Base-by-base conservation (phyloP, 371 early-diverging fungal genomes). In the Encephalitozoon romaleae region DNA sequence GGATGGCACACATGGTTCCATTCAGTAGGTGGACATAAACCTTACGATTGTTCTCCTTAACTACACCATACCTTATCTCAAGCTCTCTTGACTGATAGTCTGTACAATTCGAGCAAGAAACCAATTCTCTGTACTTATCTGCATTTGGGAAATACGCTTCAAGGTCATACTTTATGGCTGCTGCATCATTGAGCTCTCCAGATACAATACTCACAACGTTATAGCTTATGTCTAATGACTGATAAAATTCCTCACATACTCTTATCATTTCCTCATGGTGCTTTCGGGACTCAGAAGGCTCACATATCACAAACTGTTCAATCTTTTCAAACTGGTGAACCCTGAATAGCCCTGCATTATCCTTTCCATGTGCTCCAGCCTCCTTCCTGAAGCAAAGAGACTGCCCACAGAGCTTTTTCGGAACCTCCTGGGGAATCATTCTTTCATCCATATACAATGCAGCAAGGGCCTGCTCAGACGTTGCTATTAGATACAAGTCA, bases 311-410 rank as follows among this genome's bases (percentile, higher is more conserved):
- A 86, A 99, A 97, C 87, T 98, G 98, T 87, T 99, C 98, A 69
- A 99, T 88, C 89, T 99, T 99, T 86, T 99, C 98, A 84, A 99
- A 99, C 88, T 99, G 99, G 85, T 99, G 99, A 49, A 99, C 95
- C 75, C 99, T 90, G 90, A 98, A 99, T 76, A 98, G 91, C 72
- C 99, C 99, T 93, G 93, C 91, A 71, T 94, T 96, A 85, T 98
- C 98, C 81, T 94, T 92, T 76, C 99, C 99, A 82, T 94, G 94
- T 1, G 97, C 93, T 74, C 99, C 99, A 41, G 99, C 99, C 86
- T 99, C 99, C 84, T 97, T 98, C 79, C 99, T 91, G 91, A 99
- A 99, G 87, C 98, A 98, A 39, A 98, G 93, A 43, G 96, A 96
- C 83, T 91, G 91, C 67, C 99, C 99, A 63, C 94, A 94, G 84